These are phyloP conservation scores for Besnoitia besnoiti DNA, from an alignment of 169 alveolate genomes.

Conservation along the genomic window DNA sequence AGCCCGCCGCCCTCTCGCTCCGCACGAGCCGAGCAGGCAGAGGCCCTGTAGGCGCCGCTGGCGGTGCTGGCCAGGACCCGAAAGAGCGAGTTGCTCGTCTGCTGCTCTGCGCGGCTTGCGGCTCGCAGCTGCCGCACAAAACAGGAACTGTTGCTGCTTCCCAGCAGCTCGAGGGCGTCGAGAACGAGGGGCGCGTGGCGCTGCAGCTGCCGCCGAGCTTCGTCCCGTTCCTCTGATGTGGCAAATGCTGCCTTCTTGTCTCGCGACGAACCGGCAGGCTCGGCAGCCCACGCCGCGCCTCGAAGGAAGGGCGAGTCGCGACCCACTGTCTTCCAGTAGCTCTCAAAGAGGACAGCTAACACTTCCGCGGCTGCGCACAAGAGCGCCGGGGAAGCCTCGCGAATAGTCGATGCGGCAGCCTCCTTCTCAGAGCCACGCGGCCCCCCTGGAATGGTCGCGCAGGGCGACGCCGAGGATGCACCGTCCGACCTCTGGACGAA, in stretches of 20 bases:
- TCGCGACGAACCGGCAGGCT: not conserved
- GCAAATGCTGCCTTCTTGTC: not conserved
- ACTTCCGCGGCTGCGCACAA: too few relatives aligned
- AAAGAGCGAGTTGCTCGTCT: not conserved
- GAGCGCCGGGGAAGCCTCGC: too few relatives aligned
- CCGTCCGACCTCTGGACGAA: not conserved
- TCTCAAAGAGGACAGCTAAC: not conserved
- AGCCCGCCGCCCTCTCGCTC: too few relatives aligned
- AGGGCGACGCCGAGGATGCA: not conserved
- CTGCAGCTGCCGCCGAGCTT: not conserved
- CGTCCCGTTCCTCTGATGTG: not conserved
- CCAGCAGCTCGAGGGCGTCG: not conserved
- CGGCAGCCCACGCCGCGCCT: not conserved
- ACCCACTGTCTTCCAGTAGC: not conserved
- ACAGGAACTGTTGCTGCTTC: not conserved
- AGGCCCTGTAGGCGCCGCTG: not conserved
- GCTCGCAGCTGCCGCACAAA: not conserved
- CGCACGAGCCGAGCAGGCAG: not conserved
- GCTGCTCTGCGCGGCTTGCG: not conserved
- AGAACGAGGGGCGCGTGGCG: not conserved
- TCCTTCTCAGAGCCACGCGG: not conserved
- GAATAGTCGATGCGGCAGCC: not conserved
- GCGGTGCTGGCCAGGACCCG: not conserved
- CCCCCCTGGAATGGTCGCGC: not conserved
- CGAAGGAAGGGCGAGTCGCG: not conserved